Evolutionary conservation across 768 basidiomycete genomes (phyloP).

Genomic region (Russula brevipes): DNA sequence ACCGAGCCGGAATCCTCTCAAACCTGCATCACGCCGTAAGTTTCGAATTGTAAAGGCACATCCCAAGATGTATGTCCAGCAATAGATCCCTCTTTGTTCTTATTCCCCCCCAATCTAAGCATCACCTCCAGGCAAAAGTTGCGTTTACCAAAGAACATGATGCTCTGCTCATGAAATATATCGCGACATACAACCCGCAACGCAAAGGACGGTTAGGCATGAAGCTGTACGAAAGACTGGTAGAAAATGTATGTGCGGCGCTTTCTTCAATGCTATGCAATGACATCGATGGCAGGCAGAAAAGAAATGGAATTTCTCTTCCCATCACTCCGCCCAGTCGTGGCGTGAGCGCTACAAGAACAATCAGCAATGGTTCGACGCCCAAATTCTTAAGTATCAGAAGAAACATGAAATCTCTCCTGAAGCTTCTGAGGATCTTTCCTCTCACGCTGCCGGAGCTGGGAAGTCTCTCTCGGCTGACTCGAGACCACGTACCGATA

Average conservation of each 20-base stretch:
- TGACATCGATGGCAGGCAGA: conserved; percentile 32
- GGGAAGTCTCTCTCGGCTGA: not conserved
- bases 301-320: conserved; percentile 48
- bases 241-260: conserved; percentile 41
- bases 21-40: not conserved
- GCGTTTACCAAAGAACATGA: conserved; percentile 41
- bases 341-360: conserved; percentile 60
- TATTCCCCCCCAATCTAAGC: not conserved
- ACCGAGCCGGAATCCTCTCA: not conserved
- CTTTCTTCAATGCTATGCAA: not conserved
- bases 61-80: conserved; percentile 4
- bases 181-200: conserved; percentile 46
- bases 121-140: not conserved
- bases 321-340: conserved; percentile 50
- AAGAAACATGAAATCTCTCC: conserved; percentile 28
- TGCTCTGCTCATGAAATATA: conserved; percentile 39
- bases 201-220: conserved; percentile 43
- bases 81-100: not conserved
- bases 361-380: conserved; percentile 40
- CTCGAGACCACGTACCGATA: not conserved
- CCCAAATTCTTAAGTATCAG: conserved; percentile 39
- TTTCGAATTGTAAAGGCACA: not conserved
- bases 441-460: not conserved
- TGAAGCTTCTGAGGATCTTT: not conserved
- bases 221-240: conserved; percentile 40